Percentiles rank a stretch among this genome's conserved stretches.
These are phyloP conservation scores for Brettanomyces sp. DNA, from an alignment of 805 yeast genomes.

Conservation along the genomic window DNA sequence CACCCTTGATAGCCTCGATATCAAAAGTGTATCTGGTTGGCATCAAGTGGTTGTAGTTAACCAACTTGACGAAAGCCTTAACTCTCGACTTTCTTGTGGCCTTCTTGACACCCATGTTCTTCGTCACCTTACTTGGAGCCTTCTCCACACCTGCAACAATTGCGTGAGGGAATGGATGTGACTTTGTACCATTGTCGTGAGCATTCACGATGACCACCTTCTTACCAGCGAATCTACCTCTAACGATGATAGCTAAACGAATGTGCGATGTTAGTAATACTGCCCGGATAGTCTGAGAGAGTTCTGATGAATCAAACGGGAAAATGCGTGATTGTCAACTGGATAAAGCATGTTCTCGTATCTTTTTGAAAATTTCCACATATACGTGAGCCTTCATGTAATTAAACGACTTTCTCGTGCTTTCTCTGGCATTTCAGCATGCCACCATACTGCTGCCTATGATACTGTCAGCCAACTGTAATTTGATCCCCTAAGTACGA, in stretches of 20 bases:
- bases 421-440: too few relatives aligned
- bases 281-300: too few relatives aligned
- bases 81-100: constrained; percentile 94
- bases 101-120: constrained; percentile 91
- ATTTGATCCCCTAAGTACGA: too few relatives aligned
- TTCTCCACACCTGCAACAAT: constrained; percentile 99
- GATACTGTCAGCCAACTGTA: too few relatives aligned
- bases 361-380: too few relatives aligned
- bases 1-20: constrained; percentile 89
- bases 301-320: too few relatives aligned
- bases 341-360: too few relatives aligned
- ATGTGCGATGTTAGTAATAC: neutral
- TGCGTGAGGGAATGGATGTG: constrained; percentile 99
- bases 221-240: constrained; percentile 99
- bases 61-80: constrained; percentile 97
- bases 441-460: too few relatives aligned
- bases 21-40: constrained; percentile 99
- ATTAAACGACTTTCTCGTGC: too few relatives aligned
- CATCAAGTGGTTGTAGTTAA: constrained; percentile 99
- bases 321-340: too few relatives aligned
- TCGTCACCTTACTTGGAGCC: constrained; percentile 94
- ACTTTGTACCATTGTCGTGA: constrained; percentile 97
- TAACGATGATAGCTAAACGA: constrained; percentile 83
- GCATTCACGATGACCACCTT: constrained; percentile 98
- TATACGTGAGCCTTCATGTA: too few relatives aligned